Evolutionary conservation across 2,329 filamentous ascomycete species (phyloP).

Genomic region (Epicoccum nigrum): DNA sequence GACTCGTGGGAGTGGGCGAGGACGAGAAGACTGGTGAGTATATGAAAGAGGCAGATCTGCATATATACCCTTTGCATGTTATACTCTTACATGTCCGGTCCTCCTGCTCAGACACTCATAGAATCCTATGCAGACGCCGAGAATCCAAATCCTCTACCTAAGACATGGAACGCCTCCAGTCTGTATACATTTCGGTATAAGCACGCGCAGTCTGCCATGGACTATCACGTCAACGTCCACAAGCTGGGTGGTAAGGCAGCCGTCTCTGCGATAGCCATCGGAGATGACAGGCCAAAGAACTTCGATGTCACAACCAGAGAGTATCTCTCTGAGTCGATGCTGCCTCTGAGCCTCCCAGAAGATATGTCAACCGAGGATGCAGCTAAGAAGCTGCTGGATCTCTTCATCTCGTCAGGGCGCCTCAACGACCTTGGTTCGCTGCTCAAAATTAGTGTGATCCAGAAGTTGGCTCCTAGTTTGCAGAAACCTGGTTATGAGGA

Average conservation of each 20-base stretch:
- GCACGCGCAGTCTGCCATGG: conserved; percentile 83
- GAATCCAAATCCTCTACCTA: conserved; percentile 67
- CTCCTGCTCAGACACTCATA: conserved; percentile 42
- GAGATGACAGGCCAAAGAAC: conserved; percentile 79
- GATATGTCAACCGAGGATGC: conserved; percentile 54
- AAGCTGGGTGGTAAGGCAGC: conserved; percentile 84
- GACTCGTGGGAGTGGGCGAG: conserved; percentile 82
- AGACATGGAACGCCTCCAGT: conserved; percentile 79
- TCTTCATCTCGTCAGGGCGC: conserved; percentile 76
- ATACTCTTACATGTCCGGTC: conserved; percentile 11
- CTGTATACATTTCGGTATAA: conserved; percentile 83
- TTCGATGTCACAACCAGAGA: conserved; percentile 78
- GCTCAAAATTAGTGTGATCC: conserved; percentile 80
- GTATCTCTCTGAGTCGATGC: conserved; percentile 69
- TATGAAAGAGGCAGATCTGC: neutral
- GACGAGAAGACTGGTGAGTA: conserved; percentile 72
- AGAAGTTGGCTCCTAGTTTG: conserved; percentile 79
- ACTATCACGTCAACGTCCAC: conserved; percentile 81
- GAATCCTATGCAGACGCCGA: conserved; percentile 64
- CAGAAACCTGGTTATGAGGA: conserved; percentile 77
- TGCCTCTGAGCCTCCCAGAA: conserved; percentile 60
- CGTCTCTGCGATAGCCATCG: conserved; percentile 77
- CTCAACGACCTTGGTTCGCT: conserved; percentile 71
- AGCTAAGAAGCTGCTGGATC: conserved; percentile 54
- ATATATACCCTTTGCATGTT: neutral